These are phyloP conservation scores for maize (Zea mays) DNA, from an alignment of 176 grass and related monocot genomes.

Conservation along the genomic window DNA sequence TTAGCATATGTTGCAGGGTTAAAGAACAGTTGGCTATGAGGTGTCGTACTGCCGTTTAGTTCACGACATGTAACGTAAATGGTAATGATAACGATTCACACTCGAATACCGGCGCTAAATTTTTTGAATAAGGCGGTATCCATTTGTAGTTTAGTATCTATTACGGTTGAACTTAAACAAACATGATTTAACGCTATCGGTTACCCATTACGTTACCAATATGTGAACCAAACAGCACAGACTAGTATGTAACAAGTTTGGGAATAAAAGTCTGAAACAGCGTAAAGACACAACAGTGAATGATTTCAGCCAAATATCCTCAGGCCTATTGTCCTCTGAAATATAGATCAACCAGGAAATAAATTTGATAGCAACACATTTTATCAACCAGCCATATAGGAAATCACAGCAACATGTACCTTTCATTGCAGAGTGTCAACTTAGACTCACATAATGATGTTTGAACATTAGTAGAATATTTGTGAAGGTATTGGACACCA, in stretches of 20 bases:
- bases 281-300: neutral
- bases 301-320: neutral
- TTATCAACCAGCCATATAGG: neutral
- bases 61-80: too few relatives aligned
- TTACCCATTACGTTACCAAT: too few relatives aligned
- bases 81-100: too few relatives aligned
- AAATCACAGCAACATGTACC: neutral
- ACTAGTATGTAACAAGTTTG: neutral
- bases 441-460: constrained; percentile 3
- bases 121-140: too few relatives aligned
- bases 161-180: too few relatives aligned
- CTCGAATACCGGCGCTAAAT: too few relatives aligned
- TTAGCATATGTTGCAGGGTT: neutral
- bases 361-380: neutral
- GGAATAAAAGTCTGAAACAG: neutral
- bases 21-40: neutral
- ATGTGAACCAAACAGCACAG: too few relatives aligned
- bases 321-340: neutral
- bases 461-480: neutral
- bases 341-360: constrained; percentile 8
- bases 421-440: neutral
- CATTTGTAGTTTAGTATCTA: too few relatives aligned
- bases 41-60: neutral
- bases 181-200: too few relatives aligned
- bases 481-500: neutral